phyloP scores from a whole-genome alignment of 768 basidiomycete genomes.

The Pholiota conissans region DNA sequence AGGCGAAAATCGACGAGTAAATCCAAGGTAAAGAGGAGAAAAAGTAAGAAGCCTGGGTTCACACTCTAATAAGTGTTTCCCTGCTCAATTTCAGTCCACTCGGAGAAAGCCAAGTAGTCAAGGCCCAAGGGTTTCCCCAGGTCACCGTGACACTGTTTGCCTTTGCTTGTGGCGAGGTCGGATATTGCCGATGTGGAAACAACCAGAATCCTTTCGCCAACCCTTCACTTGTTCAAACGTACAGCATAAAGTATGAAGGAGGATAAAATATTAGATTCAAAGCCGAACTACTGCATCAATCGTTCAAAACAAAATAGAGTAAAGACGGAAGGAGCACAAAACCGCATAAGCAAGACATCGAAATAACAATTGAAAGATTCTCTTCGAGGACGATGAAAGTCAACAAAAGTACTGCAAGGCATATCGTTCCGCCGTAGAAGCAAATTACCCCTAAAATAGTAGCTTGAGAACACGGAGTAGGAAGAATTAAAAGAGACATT shows the following conservation, averaged over 20 bases:
- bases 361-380: not conserved
- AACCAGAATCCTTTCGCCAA: too few species aligned
- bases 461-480: too few species aligned
- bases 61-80: not conserved
- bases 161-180: too few species aligned
- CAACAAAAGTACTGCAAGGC: constrained; percentile 1
- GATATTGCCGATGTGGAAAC: too few species aligned
- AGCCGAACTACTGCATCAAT: too few species aligned
- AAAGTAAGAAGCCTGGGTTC: not conserved
- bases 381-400: constrained; percentile 8
- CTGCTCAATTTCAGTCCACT: not conserved
- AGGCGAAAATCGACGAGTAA: not conserved
- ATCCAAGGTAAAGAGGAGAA: not conserved
- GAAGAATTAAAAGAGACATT: too few species aligned
- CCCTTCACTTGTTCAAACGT: too few species aligned
- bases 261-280: too few species aligned
- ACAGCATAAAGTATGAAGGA: too few species aligned
- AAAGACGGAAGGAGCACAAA: not conserved
- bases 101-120: too few species aligned
- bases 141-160: too few species aligned
- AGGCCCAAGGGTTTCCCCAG: too few species aligned
- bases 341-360: not conserved
- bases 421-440: constrained; percentile 6
- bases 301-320: not conserved
- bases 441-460: constrained; percentile 4